A percentile compares a stretch with the other conserved stretches of the same genome.
Conservation (phyloP, 2,329 filamentous ascomycete species). For the Xylaria sp. region DNA sequence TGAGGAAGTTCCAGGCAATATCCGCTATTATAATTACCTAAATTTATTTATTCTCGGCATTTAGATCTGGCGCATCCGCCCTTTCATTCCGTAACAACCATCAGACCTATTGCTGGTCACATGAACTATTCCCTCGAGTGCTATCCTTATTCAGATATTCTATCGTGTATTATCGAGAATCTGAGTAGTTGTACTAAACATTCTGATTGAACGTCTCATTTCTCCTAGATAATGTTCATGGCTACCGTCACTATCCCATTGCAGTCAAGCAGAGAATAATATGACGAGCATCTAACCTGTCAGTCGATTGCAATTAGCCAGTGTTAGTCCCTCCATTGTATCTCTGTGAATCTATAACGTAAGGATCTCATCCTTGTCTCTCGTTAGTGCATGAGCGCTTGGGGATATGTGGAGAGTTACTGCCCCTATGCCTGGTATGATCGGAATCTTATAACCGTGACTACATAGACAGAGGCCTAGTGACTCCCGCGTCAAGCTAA, state of each 20-base stretch:
- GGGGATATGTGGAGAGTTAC: not conserved
- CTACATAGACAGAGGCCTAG: not conserved
- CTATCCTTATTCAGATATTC: not conserved
- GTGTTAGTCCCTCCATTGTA: not conserved
- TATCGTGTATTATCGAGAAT: not conserved
- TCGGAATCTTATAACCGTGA: not conserved
- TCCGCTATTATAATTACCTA: not conserved
- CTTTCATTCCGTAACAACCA: not conserved
- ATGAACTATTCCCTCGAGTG: not conserved
- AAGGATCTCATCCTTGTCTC: not conserved
- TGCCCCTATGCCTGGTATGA: not conserved
- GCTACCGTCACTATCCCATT: not conserved
- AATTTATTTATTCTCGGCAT: not conserved
- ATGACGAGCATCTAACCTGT: not conserved
- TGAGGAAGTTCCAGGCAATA: not conserved
- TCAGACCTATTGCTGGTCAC: not conserved
- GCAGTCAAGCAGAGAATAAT: not conserved
- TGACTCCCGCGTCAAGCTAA: not conserved
- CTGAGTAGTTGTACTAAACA: not conserved
- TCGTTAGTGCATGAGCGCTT: not conserved
- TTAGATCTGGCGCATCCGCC: not conserved
- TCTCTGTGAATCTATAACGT: not conserved
- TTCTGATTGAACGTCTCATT: not conserved
- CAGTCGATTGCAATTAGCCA: not conserved
- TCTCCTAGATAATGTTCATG: not conserved